Evolutionary conservation across 2,329 filamentous ascomycete genomes (phyloP).

Genomic region (Raffaelea arxii): DNA sequence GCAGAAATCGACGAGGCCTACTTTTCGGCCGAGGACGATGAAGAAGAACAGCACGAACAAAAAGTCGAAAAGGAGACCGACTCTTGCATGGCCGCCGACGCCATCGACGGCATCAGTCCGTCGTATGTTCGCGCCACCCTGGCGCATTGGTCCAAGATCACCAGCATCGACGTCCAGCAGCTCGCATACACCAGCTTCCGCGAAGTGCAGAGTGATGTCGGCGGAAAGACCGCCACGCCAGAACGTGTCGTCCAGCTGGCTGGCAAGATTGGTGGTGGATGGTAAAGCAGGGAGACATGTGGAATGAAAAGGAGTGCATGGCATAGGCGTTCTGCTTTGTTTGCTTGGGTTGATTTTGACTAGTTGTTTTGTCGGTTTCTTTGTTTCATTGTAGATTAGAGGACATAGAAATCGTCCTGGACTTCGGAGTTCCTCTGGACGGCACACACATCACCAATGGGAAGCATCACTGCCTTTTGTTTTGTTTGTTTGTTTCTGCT

Average conservation of each 20-base stretch:
- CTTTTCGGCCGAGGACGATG: constrained; percentile 59
- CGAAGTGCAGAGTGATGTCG: constrained; percentile 89
- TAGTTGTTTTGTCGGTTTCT: too few species aligned
- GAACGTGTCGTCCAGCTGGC: constrained; percentile 82
- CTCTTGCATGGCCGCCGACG: not conserved
- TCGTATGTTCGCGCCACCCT: constrained; percentile 58
- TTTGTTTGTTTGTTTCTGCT: too few species aligned
- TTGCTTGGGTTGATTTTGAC: too few species aligned
- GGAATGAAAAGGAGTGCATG: too few species aligned
- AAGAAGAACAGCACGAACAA: constrained; percentile 2
- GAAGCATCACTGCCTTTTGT: too few species aligned
- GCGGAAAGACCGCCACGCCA: constrained; percentile 57
- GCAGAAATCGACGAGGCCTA: constrained; percentile 80
- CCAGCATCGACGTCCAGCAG: constrained; percentile 59
- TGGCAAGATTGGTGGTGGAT: constrained; percentile 84
- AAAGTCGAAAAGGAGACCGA: constrained; percentile 3
- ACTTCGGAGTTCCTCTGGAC: too few species aligned
- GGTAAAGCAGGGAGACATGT: too few species aligned
- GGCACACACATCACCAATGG: too few species aligned
- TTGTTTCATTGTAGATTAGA: too few species aligned
- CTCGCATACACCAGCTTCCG: constrained; percentile 81
- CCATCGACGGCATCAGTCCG: constrained; percentile 55
- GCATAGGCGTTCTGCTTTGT: too few species aligned
- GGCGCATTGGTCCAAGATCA: constrained; percentile 64
- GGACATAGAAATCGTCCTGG: too few species aligned